Evolutionary conservation across 495 filamentous ascomycete genomes (phyloP).

Genomic region (Tirmania nivea): DNA sequence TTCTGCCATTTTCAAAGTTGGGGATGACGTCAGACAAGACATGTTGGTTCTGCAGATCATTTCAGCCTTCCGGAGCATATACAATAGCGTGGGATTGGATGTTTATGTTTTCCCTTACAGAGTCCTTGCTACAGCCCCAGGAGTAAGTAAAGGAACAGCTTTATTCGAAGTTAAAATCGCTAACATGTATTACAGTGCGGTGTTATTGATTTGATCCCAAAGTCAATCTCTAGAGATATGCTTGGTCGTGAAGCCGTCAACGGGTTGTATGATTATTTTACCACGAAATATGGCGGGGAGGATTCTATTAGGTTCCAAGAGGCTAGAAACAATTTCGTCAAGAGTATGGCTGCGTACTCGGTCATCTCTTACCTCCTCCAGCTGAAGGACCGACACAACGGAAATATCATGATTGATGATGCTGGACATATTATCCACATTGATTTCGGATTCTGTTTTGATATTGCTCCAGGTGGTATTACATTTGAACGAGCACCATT

Average conservation of each 20-base stretch:
- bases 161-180: not conserved
- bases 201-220: conserved; percentile 92
- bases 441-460: conserved; percentile 96
- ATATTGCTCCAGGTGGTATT: conserved; percentile 90
- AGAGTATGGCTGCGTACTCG: conserved; percentile 99
- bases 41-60: conserved; percentile 95
- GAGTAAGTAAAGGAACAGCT: conserved; percentile 14
- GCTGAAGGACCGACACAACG: conserved; percentile 98
- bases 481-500: conserved; percentile 95
- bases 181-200: conserved; percentile 33
- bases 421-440: conserved; percentile 95
- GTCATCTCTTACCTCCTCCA: conserved; percentile 91
- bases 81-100: conserved; percentile 78
- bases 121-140: conserved; percentile 93
- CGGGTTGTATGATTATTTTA: conserved; percentile 91
- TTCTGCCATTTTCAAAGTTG: conserved; percentile 98
- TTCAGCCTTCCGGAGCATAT: conserved; percentile 87
- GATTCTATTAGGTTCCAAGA: conserved; percentile 87
- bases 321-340: conserved; percentile 90
- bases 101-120: conserved; percentile 95
- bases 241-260: conserved; percentile 93
- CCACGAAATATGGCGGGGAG: conserved; percentile 89
- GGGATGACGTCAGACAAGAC: conserved; percentile 95
- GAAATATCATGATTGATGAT: conserved; percentile 98
- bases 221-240: conserved; percentile 97